Evolutionary conservation across 2,329 filamentous ascomycete species (phyloP).

Genomic region (Ceratocystis lukuohia): DNA sequence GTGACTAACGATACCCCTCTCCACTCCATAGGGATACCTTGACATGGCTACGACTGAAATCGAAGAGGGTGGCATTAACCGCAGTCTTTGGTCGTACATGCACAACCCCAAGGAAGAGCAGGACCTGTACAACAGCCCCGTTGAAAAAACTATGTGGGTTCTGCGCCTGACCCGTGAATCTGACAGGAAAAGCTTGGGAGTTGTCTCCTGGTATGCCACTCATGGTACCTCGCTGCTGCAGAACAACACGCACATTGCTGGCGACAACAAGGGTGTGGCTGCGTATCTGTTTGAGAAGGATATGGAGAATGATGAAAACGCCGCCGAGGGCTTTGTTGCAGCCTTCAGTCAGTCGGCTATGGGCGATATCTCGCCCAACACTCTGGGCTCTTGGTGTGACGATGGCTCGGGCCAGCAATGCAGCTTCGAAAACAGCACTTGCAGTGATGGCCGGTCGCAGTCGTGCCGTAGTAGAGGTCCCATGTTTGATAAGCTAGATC

Average conservation of each 20-base stretch:
- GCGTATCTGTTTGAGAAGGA: conserved; percentile 71
- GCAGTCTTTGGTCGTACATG: conserved; percentile 77
- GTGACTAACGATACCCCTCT: neutral
- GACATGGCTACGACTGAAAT: conserved; percentile 58
- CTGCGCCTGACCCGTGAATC: conserved; percentile 62
- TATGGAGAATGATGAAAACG: conserved; percentile 38
- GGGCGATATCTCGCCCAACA: conserved; percentile 77
- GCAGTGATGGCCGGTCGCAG: conserved; percentile 50
- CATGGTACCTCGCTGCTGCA: conserved; percentile 84
- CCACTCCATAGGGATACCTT: conserved; percentile 43
- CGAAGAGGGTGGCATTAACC: conserved; percentile 69
- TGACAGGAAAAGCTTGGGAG: conserved; percentile 62
- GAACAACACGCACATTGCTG: conserved; percentile 81
- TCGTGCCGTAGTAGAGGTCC: conserved; percentile 60
- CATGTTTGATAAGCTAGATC: conserved; percentile 49
- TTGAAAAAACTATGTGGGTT: conserved; percentile 54
- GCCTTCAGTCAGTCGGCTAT: conserved; percentile 88
- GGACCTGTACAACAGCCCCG: conserved; percentile 44
- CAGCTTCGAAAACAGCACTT: conserved; percentile 66
- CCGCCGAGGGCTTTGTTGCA: conserved; percentile 59
- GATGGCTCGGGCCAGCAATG: conserved; percentile 60
- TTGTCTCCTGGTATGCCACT: conserved; percentile 82
- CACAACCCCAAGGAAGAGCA: conserved; percentile 71
- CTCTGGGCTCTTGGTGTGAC: conserved; percentile 73
- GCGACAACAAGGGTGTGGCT: conserved; percentile 95